phyloP scores from a whole-genome alignment of 169 alveolate species.

The Miamiensis avidus region DNA sequence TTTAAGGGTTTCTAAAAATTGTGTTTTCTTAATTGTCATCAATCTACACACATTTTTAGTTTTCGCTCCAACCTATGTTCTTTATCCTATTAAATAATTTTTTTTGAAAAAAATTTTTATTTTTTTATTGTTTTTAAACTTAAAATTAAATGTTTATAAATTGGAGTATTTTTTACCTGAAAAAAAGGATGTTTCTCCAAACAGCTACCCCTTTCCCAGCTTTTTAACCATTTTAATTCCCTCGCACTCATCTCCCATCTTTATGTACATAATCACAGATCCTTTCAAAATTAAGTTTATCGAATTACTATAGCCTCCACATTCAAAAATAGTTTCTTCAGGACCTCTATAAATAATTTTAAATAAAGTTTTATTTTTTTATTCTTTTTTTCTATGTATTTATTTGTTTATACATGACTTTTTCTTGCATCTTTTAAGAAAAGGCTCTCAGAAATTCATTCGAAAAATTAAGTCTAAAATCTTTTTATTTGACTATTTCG shows the following conservation, averaged over 20 bases:
- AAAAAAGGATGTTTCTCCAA: constrained; percentile 11
- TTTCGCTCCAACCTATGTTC: background rate
- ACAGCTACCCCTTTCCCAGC: background rate
- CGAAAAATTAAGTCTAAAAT: constrained; percentile 4
- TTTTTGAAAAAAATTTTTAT: too few relatives aligned
- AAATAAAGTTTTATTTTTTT: too few relatives aligned
- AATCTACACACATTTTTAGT: constrained; percentile 4
- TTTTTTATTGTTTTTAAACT: too few relatives aligned
- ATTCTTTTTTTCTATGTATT: too few relatives aligned
- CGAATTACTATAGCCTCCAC: background rate
- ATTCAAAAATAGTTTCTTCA: constrained; percentile 13
- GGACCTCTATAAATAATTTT: constrained; percentile 7
- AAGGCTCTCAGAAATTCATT: background rate
- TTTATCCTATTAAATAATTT: too few relatives aligned
- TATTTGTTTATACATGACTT: too few relatives aligned
- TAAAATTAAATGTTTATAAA: too few relatives aligned
- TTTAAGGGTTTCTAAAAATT: constrained; percentile 9
- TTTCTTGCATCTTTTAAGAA: constrained; percentile 8
- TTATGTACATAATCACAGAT: background rate
- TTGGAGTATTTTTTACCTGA: too few relatives aligned
- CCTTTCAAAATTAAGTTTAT: constrained; percentile 14
- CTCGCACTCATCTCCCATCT: background rate
- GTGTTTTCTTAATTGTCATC: background rate
- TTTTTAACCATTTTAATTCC: background rate
- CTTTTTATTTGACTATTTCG: background rate